Conservation (phyloP, 2,329 filamentous ascomycete species). For the Neophaeococcomyces aloes region DNA sequence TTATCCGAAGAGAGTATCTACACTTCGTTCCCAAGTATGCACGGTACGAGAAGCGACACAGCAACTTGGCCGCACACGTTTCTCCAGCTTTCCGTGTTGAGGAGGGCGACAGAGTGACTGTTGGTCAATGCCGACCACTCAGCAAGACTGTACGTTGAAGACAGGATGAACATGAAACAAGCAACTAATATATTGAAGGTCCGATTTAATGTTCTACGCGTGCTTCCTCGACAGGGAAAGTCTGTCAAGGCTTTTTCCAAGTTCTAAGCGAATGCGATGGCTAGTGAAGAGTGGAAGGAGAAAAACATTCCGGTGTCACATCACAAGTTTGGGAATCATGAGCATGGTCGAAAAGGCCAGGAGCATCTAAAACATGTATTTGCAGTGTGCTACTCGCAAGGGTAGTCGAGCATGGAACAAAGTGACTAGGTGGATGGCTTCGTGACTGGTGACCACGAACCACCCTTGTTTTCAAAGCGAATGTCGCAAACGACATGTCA, state of each 20-base stretch:
- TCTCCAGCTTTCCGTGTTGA: constrained; percentile 99
- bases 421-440: background rate
- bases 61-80: constrained; percentile 98
- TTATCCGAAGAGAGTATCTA: constrained; percentile 99
- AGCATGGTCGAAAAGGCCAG: constrained; percentile 22
- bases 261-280: constrained; percentile 59
- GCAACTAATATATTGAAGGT: constrained; percentile 45
- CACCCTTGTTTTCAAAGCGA: background rate
- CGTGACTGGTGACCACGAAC: constrained; percentile 4
- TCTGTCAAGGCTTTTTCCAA: constrained; percentile 95
- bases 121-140: constrained; percentile 98
- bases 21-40: constrained; percentile 99
- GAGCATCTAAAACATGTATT: background rate
- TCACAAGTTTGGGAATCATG: constrained; percentile 5
- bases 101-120: constrained; percentile 98
- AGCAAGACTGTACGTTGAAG: constrained; percentile 83
- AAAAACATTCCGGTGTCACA: constrained; percentile 13
- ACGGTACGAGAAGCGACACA: constrained; percentile 99
- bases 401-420: background rate
- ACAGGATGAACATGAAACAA: background rate
- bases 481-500: constrained; percentile 1
- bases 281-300: constrained; percentile 17
- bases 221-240: constrained; percentile 95
- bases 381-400: background rate
- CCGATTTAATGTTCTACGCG: constrained; percentile 99